These are phyloP conservation scores for Colletotrichum sansevieriae DNA, from an alignment of 2,329 filamentous ascomycete species.

Conservation along the genomic window DNA sequence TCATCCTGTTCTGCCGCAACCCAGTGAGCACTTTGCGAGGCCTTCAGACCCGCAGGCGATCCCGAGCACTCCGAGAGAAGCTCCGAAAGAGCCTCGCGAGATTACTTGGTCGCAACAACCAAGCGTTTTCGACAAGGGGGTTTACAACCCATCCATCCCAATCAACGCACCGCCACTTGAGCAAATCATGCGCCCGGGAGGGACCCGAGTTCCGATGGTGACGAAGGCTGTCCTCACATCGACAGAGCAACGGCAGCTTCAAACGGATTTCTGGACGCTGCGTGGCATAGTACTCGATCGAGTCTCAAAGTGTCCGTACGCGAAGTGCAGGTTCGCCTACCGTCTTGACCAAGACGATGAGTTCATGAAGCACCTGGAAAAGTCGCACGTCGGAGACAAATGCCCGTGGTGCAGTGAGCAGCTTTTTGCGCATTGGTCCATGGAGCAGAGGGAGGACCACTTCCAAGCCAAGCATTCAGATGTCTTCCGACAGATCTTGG, in stretches of 20 bases:
- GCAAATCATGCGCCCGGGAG: slow-evolving; percentile 51
- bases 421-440: slow-evolving; percentile 49
- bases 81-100: slow-evolving; percentile 45
- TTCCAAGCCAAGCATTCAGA: slow-evolving; percentile 48
- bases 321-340: slow-evolving; percentile 53
- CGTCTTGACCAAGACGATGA: slow-evolving; percentile 46
- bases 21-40: not conserved
- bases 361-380: slow-evolving; percentile 53
- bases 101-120: slow-evolving; percentile 47
- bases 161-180: slow-evolving; percentile 53
- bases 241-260: slow-evolving; percentile 54
- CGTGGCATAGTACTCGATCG: slow-evolving; percentile 53
- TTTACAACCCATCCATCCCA: slow-evolving; percentile 51
- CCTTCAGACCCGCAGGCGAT: not conserved
- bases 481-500: slow-evolving; percentile 39
- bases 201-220: slow-evolving; percentile 52
- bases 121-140: slow-evolving; percentile 47
- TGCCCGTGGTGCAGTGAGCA: slow-evolving; percentile 54
- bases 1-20: slow-evolving; percentile 1
- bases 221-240: slow-evolving; percentile 56
- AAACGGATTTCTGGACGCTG: slow-evolving; percentile 51
- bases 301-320: slow-evolving; percentile 54
- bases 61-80: not conserved
- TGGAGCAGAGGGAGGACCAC: slow-evolving; percentile 47
- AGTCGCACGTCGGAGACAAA: slow-evolving; percentile 50